phyloP scores from a whole-genome alignment of 257 asterid genomes.

The Verbena officinalis region DNA sequence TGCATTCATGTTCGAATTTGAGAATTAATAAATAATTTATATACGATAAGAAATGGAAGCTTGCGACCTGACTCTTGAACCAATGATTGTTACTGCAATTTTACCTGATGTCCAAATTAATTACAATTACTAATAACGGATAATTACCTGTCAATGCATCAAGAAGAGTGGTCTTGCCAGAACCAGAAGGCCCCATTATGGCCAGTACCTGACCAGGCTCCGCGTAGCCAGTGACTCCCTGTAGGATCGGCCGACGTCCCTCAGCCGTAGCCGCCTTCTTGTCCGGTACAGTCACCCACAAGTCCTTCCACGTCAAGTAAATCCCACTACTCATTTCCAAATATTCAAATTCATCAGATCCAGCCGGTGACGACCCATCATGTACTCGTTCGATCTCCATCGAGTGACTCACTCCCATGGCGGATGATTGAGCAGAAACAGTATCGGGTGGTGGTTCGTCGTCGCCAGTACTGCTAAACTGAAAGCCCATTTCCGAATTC shows the following conservation, averaged over 20 bases:
- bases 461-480: conserved; percentile 26
- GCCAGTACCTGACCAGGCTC: conserved; percentile 56
- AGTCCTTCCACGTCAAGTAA: conserved; percentile 56
- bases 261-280: conserved; percentile 23
- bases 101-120: no score
- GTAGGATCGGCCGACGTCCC: conserved; percentile 46
- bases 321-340: conserved; percentile 27
- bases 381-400: not conserved
- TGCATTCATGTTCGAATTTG: no score
- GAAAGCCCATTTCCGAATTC: conserved; percentile 21
- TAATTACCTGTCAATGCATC: conserved; percentile 48
- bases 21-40: no score
- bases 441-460: conserved; percentile 1
- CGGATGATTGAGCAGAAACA: conserved; percentile 21
- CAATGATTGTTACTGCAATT: no score
- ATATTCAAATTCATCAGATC: not conserved
- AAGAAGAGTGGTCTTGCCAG: conserved; percentile 72
- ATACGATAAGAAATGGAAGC: no score
- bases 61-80: no score
- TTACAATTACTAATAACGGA: no score
- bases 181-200: conserved; percentile 76
- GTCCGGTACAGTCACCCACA: conserved; percentile 56
- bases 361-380: no score
- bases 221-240: conserved; percentile 57
- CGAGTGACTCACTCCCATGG: not conserved